Evolutionary conservation across 805 yeast genomes (phyloP), one percentile per base, ranked within the genome.

Genomic region (Saccharomyces kudriavzevii): DNA sequence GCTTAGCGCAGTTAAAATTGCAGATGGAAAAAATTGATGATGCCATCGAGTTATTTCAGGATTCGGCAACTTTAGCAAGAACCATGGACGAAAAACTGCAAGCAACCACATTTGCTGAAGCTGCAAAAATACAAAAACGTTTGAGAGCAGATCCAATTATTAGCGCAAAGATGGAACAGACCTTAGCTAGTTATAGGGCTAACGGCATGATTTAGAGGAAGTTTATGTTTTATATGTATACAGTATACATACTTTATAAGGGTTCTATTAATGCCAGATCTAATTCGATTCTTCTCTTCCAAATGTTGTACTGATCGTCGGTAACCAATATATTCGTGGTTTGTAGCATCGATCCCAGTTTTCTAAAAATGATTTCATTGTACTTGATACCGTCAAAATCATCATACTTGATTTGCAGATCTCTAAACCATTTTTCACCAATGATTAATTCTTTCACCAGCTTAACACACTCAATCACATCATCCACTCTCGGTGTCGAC

Each of bases 51-150:
- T 78, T 84, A 66, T 89, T 90, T 68, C 91, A 87, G 72, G 86
- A 83, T 65, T 85, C 89, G 56, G 82, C 91, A 50, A 77, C 77
- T 53, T 78, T 89, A 61, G 85, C 96, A 25, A 84, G 97, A 78
- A 79, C 85, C 50, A 76, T 81, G 49, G 87, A 84, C 55, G 97
- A 90, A 73, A 85, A 88, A 74, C 76, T 85, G 51, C 96, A 88
- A 73, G 91, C 96, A 52, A 83, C 89, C 57, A 83, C 91, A n/a
- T 85, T 87, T 61, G 89, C 90, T 55, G 96, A 88, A 73, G 96
- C 96, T 59, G 82, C 96, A 50, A 86, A 85, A 70, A 82, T 89
- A 74, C 97, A 91, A 77, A 73, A 82, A 65, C 81, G 85, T 65
- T 80, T 91, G 62, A 81, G 76, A 70, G 69, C 76, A 51, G 91